Conservation (phyloP, 192 early-diverging fungal genomes). For the Gryganskiella cystojenkinii region DNA sequence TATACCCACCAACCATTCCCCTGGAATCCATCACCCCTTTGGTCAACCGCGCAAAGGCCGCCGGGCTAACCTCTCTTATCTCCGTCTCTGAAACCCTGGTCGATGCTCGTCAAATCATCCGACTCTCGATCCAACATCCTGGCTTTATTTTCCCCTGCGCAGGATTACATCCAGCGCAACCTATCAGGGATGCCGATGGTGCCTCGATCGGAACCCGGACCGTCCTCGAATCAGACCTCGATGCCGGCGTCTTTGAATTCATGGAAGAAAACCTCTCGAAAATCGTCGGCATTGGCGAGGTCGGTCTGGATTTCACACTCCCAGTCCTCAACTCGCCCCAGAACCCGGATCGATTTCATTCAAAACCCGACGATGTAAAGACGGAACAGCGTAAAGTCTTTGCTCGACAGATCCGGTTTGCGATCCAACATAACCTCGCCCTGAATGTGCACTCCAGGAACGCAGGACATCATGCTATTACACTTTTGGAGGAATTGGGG, state of each 20-base stretch:
- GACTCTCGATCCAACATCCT: conserved; percentile 28
- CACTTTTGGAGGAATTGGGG: conserved; percentile 56
- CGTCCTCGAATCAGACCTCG: conserved; percentile 50
- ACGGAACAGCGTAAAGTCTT: conserved; percentile 62
- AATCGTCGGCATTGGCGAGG: conserved; percentile 57
- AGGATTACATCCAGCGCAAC: conserved; percentile 66
- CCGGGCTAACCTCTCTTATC: conserved; percentile 54
- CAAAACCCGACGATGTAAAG: conserved; percentile 54
- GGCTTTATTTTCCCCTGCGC: conserved; percentile 58
- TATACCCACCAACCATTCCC: conserved; percentile 58
- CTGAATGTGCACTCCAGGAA: conserved; percentile 68
- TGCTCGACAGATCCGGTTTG: conserved; percentile 56
- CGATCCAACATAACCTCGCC: conserved; percentile 56
- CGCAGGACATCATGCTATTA: conserved; percentile 66
- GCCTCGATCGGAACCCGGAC: conserved; percentile 39
- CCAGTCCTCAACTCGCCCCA: conserved; percentile 49
- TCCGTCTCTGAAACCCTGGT: conserved; percentile 63
- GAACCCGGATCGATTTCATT: conserved; percentile 32
- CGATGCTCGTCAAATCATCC: conserved; percentile 60
- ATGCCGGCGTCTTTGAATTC: conserved; percentile 55
- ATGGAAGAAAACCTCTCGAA: conserved; percentile 49
- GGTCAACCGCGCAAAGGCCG: conserved; percentile 49
- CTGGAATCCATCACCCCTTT: conserved; percentile 32
- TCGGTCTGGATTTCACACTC: conserved; percentile 63
- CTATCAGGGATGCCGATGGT: conserved; percentile 41